Conservation (phyloP, 2,329 filamentous ascomycete species). For the Colletotrichum tropicicola region DNA sequence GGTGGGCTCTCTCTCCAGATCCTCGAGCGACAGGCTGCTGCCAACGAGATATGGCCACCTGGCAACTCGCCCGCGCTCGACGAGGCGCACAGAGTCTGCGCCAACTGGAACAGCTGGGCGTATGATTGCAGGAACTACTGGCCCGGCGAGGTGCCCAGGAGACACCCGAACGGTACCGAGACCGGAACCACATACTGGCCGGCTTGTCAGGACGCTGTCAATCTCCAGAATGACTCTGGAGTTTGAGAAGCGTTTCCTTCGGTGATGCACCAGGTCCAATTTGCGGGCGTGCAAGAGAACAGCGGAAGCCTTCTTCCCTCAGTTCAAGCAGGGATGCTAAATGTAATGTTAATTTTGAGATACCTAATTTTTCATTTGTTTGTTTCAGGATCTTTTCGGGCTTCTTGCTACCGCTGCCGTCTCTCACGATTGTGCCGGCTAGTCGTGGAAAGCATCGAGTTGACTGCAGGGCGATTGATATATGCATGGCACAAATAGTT, state of each 20-base stretch:
- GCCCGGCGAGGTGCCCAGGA: background rate
- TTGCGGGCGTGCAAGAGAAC: too few relatives aligned
- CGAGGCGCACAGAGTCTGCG: background rate
- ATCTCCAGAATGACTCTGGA: slow-evolving; percentile 11
- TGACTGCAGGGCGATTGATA: too few relatives aligned
- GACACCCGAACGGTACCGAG: background rate
- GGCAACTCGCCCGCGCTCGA: background rate
- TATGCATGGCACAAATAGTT: too few relatives aligned
- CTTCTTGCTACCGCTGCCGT: too few relatives aligned
- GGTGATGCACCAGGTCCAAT: background rate
- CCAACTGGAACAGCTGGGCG: slow-evolving; percentile 20
- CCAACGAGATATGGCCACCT: slow-evolving; percentile 8
- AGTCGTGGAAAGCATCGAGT: too few relatives aligned
- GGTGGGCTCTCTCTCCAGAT: slow-evolving; percentile 13
- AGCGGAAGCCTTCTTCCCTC: too few relatives aligned
- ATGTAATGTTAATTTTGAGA: too few relatives aligned
- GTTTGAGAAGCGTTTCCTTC: background rate
- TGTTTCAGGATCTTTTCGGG: too few relatives aligned
- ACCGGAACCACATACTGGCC: background rate
- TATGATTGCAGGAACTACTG: slow-evolving; percentile 22
- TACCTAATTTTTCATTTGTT: too few relatives aligned
- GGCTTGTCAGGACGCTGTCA: background rate
- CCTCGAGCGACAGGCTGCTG: slow-evolving; percentile 2
- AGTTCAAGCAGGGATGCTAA: too few relatives aligned
- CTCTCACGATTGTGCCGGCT: too few relatives aligned